Evolutionary conservation across 805 yeast species (phyloP).

Genomic region (Starmerella stigmatis): DNA sequence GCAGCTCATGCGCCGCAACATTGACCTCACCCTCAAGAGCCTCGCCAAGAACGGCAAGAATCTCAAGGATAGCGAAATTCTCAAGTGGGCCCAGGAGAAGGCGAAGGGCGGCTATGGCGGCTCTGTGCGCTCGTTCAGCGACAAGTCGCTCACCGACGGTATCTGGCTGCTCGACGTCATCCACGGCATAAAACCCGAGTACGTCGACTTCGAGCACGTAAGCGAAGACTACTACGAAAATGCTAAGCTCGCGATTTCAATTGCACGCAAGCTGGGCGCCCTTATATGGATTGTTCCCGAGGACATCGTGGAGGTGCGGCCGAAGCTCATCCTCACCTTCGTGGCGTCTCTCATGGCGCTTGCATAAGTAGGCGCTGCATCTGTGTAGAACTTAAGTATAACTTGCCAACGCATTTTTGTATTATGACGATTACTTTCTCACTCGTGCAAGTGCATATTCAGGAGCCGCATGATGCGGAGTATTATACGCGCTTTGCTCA

Average conservation of each 20-base stretch:
- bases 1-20: conserved; percentile 98
- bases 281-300: conserved; percentile 99
- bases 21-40: conserved; percentile 66
- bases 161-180: conserved; percentile 79
- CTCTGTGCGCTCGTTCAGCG: conserved; percentile 74
- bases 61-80: conserved; percentile 71
- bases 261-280: conserved; percentile 96
- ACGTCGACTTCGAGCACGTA: conserved; percentile 91
- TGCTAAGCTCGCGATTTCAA: conserved; percentile 93
- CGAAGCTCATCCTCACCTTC: conserved; percentile 85
- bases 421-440: neutral
- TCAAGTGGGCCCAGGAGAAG: conserved; percentile 87
- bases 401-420: too few relatives aligned
- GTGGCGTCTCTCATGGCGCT: conserved; percentile 90
- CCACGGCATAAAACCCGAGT: conserved; percentile 92
- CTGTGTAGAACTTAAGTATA: too few relatives aligned
- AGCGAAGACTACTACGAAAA: conserved; percentile 83
- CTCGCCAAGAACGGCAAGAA: conserved; percentile 65
- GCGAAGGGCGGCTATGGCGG: conserved; percentile 72
- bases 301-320: conserved; percentile 91
- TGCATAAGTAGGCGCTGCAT: too few relatives aligned
- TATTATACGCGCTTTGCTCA: too few relatives aligned
- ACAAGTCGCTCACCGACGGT: conserved; percentile 63
- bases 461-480: too few relatives aligned
- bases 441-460: too few relatives aligned